phyloP scores from a whole-genome alignment of 768 basidiomycete species.

The Leucogyrophana mollusca region DNA sequence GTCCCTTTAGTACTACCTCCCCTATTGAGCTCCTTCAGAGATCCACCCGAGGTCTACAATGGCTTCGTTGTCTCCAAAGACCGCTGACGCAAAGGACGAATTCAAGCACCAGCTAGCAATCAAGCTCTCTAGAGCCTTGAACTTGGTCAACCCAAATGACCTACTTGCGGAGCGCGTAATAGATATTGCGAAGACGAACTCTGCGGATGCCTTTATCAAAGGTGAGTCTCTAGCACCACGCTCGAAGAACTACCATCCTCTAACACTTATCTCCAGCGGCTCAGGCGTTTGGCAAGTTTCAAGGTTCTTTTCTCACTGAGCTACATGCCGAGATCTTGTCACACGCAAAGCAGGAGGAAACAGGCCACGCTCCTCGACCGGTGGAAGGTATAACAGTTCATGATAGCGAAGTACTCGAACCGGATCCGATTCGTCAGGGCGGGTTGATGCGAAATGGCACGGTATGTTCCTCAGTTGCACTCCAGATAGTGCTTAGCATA shows the following conservation, averaged over 20 bases:
- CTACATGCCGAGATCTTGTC: constrained; percentile 77
- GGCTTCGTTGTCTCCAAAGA: not conserved
- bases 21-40: no score
- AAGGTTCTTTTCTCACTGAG: constrained; percentile 72
- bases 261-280: constrained; percentile 49
- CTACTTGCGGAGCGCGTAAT: constrained; percentile 75
- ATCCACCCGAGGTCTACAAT: no score
- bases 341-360: constrained; percentile 64
- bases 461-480: constrained; percentile 34
- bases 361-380: constrained; percentile 47
- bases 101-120: constrained; percentile 74
- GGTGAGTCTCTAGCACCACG: constrained; percentile 41
- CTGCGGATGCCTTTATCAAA: constrained; percentile 61
- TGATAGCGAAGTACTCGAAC: constrained; percentile 80
- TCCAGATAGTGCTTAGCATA: no score
- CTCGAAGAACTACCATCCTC: not conserved
- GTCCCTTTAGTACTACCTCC: no score
- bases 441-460: constrained; percentile 71
- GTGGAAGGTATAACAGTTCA: constrained; percentile 76
- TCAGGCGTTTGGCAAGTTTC: constrained; percentile 83
- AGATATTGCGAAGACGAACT: constrained; percentile 74
- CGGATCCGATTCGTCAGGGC: constrained; percentile 73
- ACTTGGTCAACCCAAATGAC: constrained; percentile 81
- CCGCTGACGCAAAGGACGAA: constrained; percentile 25
- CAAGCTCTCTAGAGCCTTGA: constrained; percentile 78